A percentile compares a stretch with the other conserved stretches of the same genome.
These are phyloP conservation scores for Aspergillus coremiiformis DNA, from an alignment of 495 filamentous ascomycete genomes.

Conservation along the genomic window DNA sequence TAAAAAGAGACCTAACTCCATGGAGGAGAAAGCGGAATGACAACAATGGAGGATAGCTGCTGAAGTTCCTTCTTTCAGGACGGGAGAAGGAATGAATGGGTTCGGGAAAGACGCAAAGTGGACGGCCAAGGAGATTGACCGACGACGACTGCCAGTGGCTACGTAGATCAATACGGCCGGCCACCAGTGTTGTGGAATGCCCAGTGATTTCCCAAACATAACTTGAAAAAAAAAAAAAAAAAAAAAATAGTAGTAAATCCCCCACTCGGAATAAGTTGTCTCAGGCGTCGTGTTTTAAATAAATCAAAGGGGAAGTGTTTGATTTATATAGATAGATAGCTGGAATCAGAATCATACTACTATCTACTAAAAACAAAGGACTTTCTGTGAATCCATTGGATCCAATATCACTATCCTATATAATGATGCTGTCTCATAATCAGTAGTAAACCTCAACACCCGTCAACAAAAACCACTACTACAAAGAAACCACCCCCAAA, in stretches of 20 bases:
- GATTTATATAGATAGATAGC: neutral
- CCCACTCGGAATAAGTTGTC: neutral
- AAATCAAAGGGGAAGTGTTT: neutral
- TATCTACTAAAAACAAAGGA: no score
- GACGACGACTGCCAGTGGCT: conserved; percentile 5
- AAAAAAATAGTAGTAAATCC: no score
- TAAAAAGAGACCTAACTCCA: conserved; percentile 14
- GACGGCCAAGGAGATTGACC: conserved; percentile 4
- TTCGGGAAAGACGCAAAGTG: conserved; percentile 1
- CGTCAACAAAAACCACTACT: no score
- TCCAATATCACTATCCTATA: no score
- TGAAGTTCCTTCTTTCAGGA: neutral
- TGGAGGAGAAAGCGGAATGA: conserved; percentile 8
- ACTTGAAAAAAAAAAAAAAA: no score
- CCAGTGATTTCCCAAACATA: conserved; percentile 1
- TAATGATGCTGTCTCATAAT: no score
- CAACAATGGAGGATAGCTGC: neutral
- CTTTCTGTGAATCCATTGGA: no score
- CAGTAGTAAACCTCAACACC: no score
- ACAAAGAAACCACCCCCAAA: no score
- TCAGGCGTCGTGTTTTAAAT: neutral
- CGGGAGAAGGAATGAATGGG: neutral
- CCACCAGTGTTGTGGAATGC: conserved; percentile 15
- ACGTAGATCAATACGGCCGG: conserved; percentile 22
- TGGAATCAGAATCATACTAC: neutral